Evolutionary conservation across 1,284 basidiomycete genomes (phyloP), one percentile per base, ranked within the genome.

Genomic region (Phellinidium pouzarii): DNA sequence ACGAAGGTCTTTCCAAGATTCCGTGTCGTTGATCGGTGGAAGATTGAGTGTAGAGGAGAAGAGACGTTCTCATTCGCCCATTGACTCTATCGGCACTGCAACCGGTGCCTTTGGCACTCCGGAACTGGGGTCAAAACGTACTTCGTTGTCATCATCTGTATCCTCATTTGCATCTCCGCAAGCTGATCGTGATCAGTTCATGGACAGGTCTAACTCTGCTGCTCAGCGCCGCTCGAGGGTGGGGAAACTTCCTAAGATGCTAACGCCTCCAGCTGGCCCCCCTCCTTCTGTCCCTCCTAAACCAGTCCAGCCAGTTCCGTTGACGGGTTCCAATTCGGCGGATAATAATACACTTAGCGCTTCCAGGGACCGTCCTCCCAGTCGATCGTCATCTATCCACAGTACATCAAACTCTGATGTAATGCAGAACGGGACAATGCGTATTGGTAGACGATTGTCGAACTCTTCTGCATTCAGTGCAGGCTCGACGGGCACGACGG

Each of bases 81-180:
- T 38, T 37, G 54, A 44, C 34, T 52, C 54, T 9, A 22, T 48
- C 43, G 48, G 48, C 40, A 58, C 61, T 22, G 47, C 56, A 26
- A 46, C 44, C 27, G 69, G 60, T 68, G 69, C 53, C 61, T 70
- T 68, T 57, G 68, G 68, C 22, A 65, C 68, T 25, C 66, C 68
- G 7, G 69, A 73, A 45, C 66, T 71, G 41, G 66, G 68, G 45
- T 65, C 68, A 4, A 68, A 74, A 41, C 68, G 73, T 8, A 64
- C 69, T 26, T 82, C 80, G 0, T 64, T 79, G 47, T 76, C 55
- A 17, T 57, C 75, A 9, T 79, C 78, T 0, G 71, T 76, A 4
- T 81, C 79, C 0, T 81, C 79, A 0, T 64, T 71, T 38, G 72
- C 69, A 1, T 79, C 77, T 31, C n/a, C 50, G 25, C 42, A 43